These are phyloP conservation scores for Stemphylium beticola DNA, from an alignment of 2,329 filamentous ascomycete genomes.

Conservation along the genomic window DNA sequence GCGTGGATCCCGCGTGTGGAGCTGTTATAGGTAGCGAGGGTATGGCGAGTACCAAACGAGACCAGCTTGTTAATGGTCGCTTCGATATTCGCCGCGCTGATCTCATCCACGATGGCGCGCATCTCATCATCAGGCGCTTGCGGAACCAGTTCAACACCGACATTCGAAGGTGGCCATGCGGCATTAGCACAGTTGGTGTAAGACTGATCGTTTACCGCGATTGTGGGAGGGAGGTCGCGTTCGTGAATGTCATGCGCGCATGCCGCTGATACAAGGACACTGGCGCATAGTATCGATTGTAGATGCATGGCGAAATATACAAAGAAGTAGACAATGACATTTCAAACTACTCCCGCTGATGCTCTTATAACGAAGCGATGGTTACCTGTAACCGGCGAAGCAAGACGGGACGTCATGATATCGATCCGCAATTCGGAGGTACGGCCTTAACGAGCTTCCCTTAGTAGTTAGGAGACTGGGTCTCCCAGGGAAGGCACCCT, in stretches of 20 bases:
- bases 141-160: slow-evolving; percentile 48
- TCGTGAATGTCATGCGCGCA: slow-evolving; percentile 36
- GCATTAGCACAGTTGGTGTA: slow-evolving; percentile 45
- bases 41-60: slow-evolving; percentile 64
- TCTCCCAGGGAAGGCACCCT: slow-evolving; percentile 14
- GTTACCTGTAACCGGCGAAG: neutral
- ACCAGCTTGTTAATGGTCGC: slow-evolving; percentile 61
- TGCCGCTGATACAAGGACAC: slow-evolving; percentile 25
- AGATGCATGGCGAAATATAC: slow-evolving; percentile 28
- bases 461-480: slow-evolving; percentile 30
- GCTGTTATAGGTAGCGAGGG: slow-evolving; percentile 60
- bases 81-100: slow-evolving; percentile 56
- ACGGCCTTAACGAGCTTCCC: slow-evolving; percentile 31
- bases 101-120: slow-evolving; percentile 47
- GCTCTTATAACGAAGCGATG: slow-evolving; percentile 17
- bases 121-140: slow-evolving; percentile 52
- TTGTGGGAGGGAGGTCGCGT: slow-evolving; percentile 33
- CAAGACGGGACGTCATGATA: slow-evolving; percentile 5
- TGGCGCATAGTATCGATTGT: slow-evolving; percentile 10
- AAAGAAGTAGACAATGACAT: neutral
- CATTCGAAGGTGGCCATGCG: slow-evolving; percentile 51
- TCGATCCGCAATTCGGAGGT: slow-evolving; percentile 10
- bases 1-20: slow-evolving; percentile 62
- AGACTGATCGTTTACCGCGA: slow-evolving; percentile 41
- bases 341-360: neutral